Evolutionary conservation across 1,284 basidiomycete species (phyloP).

Genomic region (Lentinus polychrous): DNA sequence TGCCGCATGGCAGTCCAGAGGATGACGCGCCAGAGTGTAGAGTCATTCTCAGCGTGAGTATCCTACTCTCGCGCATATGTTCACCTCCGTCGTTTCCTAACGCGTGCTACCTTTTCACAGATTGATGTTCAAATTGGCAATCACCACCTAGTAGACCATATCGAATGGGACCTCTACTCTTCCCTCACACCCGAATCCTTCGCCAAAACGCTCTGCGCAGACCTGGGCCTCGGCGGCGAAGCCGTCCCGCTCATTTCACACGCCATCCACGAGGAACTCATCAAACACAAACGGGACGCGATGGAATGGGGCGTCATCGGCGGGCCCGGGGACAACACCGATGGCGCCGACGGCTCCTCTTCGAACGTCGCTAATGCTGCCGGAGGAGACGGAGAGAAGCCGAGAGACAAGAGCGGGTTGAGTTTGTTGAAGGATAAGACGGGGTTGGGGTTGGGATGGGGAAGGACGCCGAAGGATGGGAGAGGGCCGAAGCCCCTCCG

Average conservation of each 20-base stretch:
- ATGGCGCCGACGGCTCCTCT: constrained; percentile 1
- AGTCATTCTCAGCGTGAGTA: constrained; percentile 81
- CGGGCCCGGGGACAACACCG: constrained; percentile 29
- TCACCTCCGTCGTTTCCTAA: not conserved
- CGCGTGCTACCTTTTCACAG: constrained; percentile 32
- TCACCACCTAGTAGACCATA: constrained; percentile 87
- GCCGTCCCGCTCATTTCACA: constrained; percentile 86
- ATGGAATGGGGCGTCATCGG: constrained; percentile 88
- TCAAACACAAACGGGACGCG: constrained; percentile 92
- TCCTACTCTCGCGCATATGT: not conserved
- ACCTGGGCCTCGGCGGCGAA: constrained; percentile 86
- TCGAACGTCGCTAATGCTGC: constrained; percentile 13
- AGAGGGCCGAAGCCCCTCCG: constrained; percentile 76
- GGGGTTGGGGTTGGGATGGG: constrained; percentile 65
- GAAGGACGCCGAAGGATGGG: constrained; percentile 60
- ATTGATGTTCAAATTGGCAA: constrained; percentile 97
- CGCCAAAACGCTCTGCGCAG: constrained; percentile 72
- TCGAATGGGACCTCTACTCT: constrained; percentile 97
- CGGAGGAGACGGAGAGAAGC: constrained; percentile 22
- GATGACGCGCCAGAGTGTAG: constrained; percentile 79
- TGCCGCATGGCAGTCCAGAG: constrained; percentile 22
- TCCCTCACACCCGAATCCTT: constrained; percentile 88
- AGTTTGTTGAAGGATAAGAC: constrained; percentile 71
- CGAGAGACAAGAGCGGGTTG: constrained; percentile 41
- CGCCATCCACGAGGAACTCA: constrained; percentile 90